phyloP scores from a whole-genome alignment of 108 stramenopile genomes.

The Nitzschia sp. region DNA sequence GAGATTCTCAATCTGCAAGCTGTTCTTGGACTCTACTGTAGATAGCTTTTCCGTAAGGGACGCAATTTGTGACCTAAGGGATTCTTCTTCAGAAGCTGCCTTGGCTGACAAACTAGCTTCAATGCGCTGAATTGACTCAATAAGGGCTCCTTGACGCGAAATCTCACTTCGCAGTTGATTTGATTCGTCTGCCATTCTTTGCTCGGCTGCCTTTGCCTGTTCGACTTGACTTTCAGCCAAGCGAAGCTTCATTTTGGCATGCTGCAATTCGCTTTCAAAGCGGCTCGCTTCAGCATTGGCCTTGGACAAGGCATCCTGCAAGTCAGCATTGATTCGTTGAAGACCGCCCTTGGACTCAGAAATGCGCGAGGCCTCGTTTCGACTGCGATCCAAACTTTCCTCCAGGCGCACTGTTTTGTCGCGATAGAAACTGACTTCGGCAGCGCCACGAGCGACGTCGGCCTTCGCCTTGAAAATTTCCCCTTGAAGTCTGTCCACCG shows the following conservation, averaged over 20 bases:
- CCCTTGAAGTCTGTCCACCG: conserved; percentile 48
- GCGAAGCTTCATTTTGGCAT: conserved; percentile 51
- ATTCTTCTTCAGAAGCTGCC: conserved; percentile 54
- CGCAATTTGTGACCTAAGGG: conserved; percentile 47
- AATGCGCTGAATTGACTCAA: conserved; percentile 76
- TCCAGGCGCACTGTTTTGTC: conserved; percentile 62
- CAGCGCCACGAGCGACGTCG: conserved; percentile 53
- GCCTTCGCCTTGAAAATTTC: conserved; percentile 62
- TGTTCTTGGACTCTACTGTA: conserved; percentile 39
- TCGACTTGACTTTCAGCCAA: conserved; percentile 64
- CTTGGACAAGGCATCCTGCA: conserved; percentile 52
- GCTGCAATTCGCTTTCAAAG: conserved; percentile 52
- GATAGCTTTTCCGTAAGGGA: conserved; percentile 34
- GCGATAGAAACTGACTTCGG: conserved; percentile 63
- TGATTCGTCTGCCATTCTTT: conserved; percentile 53
- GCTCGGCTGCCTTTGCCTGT: conserved; percentile 63
- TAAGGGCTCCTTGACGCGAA: conserved; percentile 64
- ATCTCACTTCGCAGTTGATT: conserved; percentile 67
- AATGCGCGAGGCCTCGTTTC: conserved; percentile 48
- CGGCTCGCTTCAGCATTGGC: conserved; percentile 50
- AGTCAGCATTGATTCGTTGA: conserved; percentile 52
- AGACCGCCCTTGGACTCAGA: conserved; percentile 47
- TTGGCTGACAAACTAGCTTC: conserved; percentile 73
- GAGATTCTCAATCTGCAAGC: conserved; percentile 43
- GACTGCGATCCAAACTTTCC: conserved; percentile 45